phyloP scores from a whole-genome alignment of 2,329 filamentous ascomycete species.

The Alternaria consortialis region DNA sequence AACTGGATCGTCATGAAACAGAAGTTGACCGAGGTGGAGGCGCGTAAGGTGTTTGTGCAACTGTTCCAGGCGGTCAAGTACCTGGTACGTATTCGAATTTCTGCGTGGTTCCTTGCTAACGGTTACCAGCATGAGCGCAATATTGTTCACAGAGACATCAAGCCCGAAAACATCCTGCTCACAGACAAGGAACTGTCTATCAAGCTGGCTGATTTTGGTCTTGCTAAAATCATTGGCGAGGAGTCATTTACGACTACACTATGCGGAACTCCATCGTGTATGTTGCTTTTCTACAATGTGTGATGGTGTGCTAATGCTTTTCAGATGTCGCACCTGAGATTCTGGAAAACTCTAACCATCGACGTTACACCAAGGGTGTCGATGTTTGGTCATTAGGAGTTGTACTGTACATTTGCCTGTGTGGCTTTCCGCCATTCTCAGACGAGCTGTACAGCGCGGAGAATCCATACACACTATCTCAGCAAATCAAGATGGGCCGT shows the following conservation, averaged over 20 bases:
- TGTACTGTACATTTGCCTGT: conserved; percentile 95
- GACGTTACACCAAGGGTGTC: conserved; percentile 93
- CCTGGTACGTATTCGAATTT: conserved; percentile 67
- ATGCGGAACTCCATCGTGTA: conserved; percentile 91
- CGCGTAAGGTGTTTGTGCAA: conserved; percentile 87
- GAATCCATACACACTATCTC: conserved; percentile 84
- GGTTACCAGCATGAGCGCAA: conserved; percentile 84
- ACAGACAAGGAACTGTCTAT: conserved; percentile 84
- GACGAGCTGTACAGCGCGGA: conserved; percentile 85
- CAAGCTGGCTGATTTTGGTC: conserved; percentile 94
- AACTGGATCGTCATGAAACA: conserved; percentile 92
- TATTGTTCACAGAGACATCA: conserved; percentile 97
- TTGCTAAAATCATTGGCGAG: conserved; percentile 98
- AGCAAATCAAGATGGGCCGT: conserved; percentile 87
- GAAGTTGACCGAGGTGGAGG: conserved; percentile 84
- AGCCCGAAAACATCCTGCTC: conserved; percentile 94
- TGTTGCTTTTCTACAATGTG: background rate
- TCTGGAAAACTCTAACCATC: conserved; percentile 78
- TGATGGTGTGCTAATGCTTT: conserved; percentile 25
- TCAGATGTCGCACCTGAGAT: conserved; percentile 93
- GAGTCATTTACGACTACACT: conserved; percentile 97
- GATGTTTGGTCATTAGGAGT: conserved; percentile 98
- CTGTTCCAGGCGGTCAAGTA: conserved; percentile 96
- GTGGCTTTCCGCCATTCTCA: conserved; percentile 95
- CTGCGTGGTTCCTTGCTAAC: conserved; percentile 34